A percentile compares a stretch with the other conserved stretches of the same genome.
Conservation (phyloP, 345 rosid species). For the Punica granatum region DNA sequence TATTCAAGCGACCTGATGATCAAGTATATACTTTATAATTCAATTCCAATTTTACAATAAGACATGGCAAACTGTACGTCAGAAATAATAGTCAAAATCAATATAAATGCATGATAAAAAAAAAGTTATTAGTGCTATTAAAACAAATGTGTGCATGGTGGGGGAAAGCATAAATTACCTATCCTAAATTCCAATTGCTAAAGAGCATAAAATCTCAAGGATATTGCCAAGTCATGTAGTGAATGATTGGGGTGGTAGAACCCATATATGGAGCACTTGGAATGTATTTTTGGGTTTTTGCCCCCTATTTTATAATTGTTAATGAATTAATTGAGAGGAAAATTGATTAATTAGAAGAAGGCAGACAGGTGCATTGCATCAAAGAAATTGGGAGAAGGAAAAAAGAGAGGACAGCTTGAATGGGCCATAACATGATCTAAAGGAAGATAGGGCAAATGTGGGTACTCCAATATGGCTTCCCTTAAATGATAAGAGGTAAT, state of each 20-base stretch:
- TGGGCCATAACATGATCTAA: conserved; percentile 49
- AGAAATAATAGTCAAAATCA: too few relatives aligned
- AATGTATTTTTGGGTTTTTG: neutral
- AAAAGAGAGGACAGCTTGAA: conserved; percentile 40
- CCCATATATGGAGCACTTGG: conserved; percentile 17
- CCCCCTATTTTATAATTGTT: neutral
- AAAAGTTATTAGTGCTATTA: too few relatives aligned
- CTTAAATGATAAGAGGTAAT: conserved; percentile 10
- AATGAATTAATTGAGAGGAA: neutral
- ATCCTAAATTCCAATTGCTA: neutral
- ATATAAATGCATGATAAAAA: too few relatives aligned
- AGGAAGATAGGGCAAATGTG: conserved; percentile 37
- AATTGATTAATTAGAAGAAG: conserved; percentile 11
- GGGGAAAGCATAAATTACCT: neutral
- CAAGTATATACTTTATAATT: neutral
- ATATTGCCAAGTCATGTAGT: conserved; percentile 43
- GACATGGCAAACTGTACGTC: neutral
- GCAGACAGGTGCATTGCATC: conserved; percentile 6
- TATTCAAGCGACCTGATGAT: neutral
- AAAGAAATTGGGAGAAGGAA: conserved; percentile 10
- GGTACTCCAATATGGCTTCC: conserved; percentile 23
- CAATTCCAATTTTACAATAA: too few relatives aligned
- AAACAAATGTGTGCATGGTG: neutral
- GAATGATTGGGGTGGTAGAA: conserved; percentile 43
- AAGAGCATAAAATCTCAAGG: conserved; percentile 27